Percentiles rank a stretch among this genome's conserved stretches.
These are phyloP conservation scores for Diaporthe sp. DNA, from an alignment of 2,329 filamentous ascomycete genomes.

Conservation along the genomic window DNA sequence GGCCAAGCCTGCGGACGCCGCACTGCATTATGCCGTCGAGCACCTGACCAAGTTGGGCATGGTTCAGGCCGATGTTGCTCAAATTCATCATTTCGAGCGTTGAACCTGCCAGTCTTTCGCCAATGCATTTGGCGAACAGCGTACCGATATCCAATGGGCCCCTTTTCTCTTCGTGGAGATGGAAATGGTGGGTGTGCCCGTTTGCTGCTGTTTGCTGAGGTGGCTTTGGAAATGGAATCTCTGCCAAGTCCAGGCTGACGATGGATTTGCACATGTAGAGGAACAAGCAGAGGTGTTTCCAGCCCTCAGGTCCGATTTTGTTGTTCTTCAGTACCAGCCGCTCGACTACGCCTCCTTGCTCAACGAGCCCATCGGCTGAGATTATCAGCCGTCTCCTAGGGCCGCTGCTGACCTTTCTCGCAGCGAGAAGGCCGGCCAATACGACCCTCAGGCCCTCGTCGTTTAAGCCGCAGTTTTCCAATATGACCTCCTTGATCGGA, in stretches of 20 bases:
- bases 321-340: constrained; percentile 93
- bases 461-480: constrained; percentile 89
- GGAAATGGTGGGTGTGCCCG: constrained; percentile 48
- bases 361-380: constrained; percentile 55
- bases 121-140: constrained; percentile 81
- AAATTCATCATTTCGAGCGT: constrained; percentile 87
- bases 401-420: constrained; percentile 72
- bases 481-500: constrained; percentile 85
- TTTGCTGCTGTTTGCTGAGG: constrained; percentile 44
- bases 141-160: constrained; percentile 67
- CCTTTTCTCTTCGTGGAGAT: constrained; percentile 43
- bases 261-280: constrained; percentile 90
- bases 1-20: constrained; percentile 82
- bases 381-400: constrained; percentile 60
- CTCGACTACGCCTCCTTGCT: constrained; percentile 82
- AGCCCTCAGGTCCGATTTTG: constrained; percentile 87
- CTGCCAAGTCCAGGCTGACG: constrained; percentile 88
- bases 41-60: constrained; percentile 79
- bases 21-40: constrained; percentile 87
- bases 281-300: constrained; percentile 92
- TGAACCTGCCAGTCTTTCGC: constrained; percentile 81
- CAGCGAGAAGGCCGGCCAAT: constrained; percentile 86
- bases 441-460: constrained; percentile 91
- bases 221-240: constrained; percentile 79
- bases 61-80: constrained; percentile 81